Percentiles rank a stretch among this genome's conserved stretches.
Conservation (phyloP, 83 land plant genomes). For the Picea abies region DNA sequence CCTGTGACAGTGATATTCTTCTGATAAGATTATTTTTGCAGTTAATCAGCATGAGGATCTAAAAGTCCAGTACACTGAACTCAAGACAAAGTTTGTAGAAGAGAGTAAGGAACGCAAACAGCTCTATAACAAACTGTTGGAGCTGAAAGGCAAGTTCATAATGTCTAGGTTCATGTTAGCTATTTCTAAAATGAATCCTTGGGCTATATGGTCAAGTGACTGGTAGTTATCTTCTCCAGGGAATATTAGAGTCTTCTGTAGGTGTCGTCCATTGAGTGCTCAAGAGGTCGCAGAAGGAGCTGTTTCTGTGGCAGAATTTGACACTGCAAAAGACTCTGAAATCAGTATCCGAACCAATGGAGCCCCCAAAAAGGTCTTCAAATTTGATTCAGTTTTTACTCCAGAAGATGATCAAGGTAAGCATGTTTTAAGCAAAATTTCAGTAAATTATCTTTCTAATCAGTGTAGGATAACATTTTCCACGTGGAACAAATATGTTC, state of each 20-base stretch:
- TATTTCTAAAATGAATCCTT: not conserved
- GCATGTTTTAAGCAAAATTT: not conserved
- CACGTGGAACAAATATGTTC: not conserved
- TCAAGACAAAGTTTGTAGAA: slow-evolving; percentile 52
- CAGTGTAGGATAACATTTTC: too few species aligned
- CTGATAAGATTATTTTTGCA: too few species aligned
- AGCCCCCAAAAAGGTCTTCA: slow-evolving; percentile 66
- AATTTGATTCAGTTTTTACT: slow-evolving; percentile 90
- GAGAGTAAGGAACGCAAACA: slow-evolving; percentile 72
- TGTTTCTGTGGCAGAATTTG: slow-evolving; percentile 76
- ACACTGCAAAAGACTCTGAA: slow-evolving; percentile 78
- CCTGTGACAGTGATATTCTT: too few species aligned
- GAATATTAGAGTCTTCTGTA: slow-evolving; percentile 91
- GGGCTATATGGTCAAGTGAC: not conserved
- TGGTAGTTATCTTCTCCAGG: slow-evolving; percentile 38
- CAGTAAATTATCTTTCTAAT: not conserved
- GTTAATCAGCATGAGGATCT: slow-evolving; percentile 6
- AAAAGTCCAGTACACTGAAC: slow-evolving; percentile 55
- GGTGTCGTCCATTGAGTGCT: slow-evolving; percentile 79
- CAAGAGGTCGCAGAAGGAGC: slow-evolving; percentile 65
- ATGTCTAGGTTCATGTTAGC: not conserved
- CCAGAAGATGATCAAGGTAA: slow-evolving; percentile 86
- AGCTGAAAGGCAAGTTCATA: slow-evolving; percentile 73
- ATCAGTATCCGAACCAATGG: slow-evolving; percentile 66
- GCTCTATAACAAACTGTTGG: slow-evolving; percentile 85